Evolutionary conservation across 2,329 filamentous ascomycete genomes (phyloP).

Genomic region (Ploettnerulaceae sp.): DNA sequence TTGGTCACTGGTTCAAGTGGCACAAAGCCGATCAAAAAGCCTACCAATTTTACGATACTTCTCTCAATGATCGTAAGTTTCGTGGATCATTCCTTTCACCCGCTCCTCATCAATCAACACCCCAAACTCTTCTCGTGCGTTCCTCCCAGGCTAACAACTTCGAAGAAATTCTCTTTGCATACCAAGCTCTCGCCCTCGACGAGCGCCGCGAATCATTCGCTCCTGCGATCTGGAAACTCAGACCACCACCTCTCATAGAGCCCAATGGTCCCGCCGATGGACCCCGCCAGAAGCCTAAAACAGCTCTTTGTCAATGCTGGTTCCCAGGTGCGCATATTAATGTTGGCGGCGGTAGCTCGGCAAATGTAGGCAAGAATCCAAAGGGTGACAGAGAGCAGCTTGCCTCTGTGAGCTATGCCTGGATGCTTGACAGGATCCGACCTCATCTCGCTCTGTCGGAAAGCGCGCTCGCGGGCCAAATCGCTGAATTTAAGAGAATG

Average conservation of each 20-base stretch:
- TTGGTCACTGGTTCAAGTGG: conserved; percentile 4
- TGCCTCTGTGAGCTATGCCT: conserved; percentile 27
- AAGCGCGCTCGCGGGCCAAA: conserved; percentile 27
- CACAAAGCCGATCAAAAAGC: conserved; percentile 9
- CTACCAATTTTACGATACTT: conserved; percentile 41
- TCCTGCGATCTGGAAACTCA: conserved; percentile 35
- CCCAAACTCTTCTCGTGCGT: background rate
- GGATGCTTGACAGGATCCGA: conserved; percentile 34
- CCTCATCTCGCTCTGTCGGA: conserved; percentile 36
- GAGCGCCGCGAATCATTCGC: conserved; percentile 39
- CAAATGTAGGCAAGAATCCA: conserved; percentile 6
- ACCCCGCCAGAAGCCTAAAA: conserved; percentile 19
- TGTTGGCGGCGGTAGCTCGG: conserved; percentile 15
- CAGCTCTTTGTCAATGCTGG: conserved; percentile 21
- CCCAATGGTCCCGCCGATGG: background rate
- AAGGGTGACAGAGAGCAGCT: conserved; percentile 33
- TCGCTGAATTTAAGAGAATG: conserved; percentile 27
- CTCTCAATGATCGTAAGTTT: conserved; percentile 19
- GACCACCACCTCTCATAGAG: conserved; percentile 1
- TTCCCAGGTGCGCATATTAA: conserved; percentile 25
- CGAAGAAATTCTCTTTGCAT: conserved; percentile 40
- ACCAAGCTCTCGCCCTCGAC: conserved; percentile 46
- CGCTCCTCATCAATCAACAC: conserved; percentile 10
- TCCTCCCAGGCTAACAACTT: conserved; percentile 8
- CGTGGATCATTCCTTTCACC: background rate